Conservation (phyloP, 2,329 filamentous ascomycete genomes). For the Pyrenophora graminea region DNA sequence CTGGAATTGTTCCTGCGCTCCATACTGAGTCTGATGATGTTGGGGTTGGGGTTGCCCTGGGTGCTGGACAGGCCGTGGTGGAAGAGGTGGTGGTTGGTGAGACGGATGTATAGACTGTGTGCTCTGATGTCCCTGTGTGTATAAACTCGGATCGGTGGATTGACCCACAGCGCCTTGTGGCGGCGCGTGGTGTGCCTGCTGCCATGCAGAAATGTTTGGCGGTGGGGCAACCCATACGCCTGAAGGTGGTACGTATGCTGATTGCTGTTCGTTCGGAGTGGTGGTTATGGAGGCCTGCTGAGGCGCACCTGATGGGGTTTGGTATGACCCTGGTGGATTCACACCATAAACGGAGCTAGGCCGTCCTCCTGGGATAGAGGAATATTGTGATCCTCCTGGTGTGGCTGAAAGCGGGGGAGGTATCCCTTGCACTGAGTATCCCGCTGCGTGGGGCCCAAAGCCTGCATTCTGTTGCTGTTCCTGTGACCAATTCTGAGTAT, state of each 20-base stretch:
- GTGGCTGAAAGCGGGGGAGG: conserved; percentile 36
- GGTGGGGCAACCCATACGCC: conserved; percentile 43
- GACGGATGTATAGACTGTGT: conserved; percentile 18
- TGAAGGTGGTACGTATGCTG: conserved; percentile 40
- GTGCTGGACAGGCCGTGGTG: conserved; percentile 8
- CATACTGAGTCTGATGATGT: conserved; percentile 14
- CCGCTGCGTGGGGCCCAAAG: conserved; percentile 26
- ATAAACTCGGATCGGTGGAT: conserved; percentile 34
- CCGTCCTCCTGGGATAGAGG: conserved; percentile 29
- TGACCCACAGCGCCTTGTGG: conserved; percentile 38
- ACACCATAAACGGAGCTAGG: conserved; percentile 39
- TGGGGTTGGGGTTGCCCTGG: conserved; percentile 14
- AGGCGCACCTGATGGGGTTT: conserved; percentile 7
- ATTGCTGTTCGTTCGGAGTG: conserved; percentile 41
- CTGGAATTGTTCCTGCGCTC: conserved; percentile 12
- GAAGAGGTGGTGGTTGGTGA: conserved; percentile 15
- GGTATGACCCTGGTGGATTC: conserved; percentile 23
- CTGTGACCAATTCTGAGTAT: conserved; percentile 20
- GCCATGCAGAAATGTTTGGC: conserved; percentile 44
- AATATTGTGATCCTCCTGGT: conserved; percentile 40
- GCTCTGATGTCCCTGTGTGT: conserved; percentile 33
- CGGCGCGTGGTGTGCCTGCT: conserved; percentile 43
- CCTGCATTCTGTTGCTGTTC: conserved; percentile 27
- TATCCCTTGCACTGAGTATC: conserved; percentile 24
- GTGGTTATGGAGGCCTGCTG: conserved; percentile 30